Percentiles rank a stretch among this genome's conserved stretches.
These are phyloP conservation scores for Petunia axillaris DNA, from an alignment of 257 asterid species.

Conservation along the genomic window DNA sequence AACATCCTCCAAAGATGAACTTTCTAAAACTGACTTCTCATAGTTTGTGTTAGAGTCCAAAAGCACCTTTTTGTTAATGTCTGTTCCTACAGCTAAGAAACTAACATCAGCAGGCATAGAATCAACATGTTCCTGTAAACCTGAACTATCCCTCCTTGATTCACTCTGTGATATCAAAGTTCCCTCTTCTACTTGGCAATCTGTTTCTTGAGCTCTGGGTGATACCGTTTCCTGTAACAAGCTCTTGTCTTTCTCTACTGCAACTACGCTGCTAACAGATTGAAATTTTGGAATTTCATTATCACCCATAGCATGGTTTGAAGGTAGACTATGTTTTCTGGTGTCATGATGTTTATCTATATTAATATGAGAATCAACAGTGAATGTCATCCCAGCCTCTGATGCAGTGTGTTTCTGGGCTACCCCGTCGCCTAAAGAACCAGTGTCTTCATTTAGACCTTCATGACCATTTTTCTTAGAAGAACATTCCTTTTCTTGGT, in stretches of 20 bases:
- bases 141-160: constrained; percentile 45
- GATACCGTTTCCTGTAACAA: constrained; percentile 38
- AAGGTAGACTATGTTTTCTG: constrained; percentile 38
- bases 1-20: constrained; percentile 36
- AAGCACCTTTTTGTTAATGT: constrained; percentile 30
- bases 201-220: constrained; percentile 40
- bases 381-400: constrained; percentile 37
- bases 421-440: constrained; percentile 33
- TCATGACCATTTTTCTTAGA: constrained; percentile 29
- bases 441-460: constrained; percentile 41
- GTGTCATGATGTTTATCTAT: constrained; percentile 40
- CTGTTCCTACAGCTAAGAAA: constrained; percentile 40
- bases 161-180: constrained; percentile 33
- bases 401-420: constrained; percentile 41
- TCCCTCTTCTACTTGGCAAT: constrained; percentile 43
- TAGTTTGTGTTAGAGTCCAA: constrained; percentile 38
- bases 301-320: constrained; percentile 40
- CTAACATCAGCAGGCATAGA: constrained; percentile 28
- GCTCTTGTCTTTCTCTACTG: constrained; percentile 35
- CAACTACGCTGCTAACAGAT: constrained; percentile 39
- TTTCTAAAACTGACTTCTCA: constrained; percentile 33
- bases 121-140: constrained; percentile 43
- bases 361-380: constrained; percentile 43
- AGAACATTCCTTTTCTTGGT: constrained; percentile 52
- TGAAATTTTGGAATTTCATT: constrained; percentile 38